Evolutionary conservation across 2,329 filamentous ascomycete species (phyloP).

Genomic region (Phoma sp.): DNA sequence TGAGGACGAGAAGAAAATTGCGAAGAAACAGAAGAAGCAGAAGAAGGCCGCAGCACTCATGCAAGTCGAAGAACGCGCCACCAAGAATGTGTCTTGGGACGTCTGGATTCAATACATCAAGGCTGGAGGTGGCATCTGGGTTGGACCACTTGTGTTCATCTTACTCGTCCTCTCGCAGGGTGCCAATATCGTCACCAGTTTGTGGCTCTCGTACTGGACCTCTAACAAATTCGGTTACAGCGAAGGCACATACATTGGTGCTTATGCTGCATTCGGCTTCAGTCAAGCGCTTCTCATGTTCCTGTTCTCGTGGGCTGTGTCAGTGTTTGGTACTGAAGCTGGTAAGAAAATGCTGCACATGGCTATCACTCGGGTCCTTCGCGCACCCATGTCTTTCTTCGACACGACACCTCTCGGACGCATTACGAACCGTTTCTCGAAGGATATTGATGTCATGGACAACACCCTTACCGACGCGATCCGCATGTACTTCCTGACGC

Average conservation of each 20-base stretch:
- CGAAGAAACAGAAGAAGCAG: constrained; percentile 57
- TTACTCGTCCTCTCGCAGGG: constrained; percentile 78
- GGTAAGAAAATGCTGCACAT: constrained; percentile 82
- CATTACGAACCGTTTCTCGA: constrained; percentile 95
- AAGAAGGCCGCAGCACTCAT: constrained; percentile 68
- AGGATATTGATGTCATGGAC: constrained; percentile 97
- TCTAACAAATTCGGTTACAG: constrained; percentile 75
- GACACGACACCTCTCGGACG: constrained; percentile 94
- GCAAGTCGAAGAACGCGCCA: constrained; percentile 76
- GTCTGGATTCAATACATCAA: constrained; percentile 81
- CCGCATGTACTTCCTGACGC: constrained; percentile 88
- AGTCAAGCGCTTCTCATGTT: constrained; percentile 64
- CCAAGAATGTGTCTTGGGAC: constrained; percentile 78
- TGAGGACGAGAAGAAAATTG: constrained; percentile 65
- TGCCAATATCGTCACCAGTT: constrained; percentile 83
- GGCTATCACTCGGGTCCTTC: constrained; percentile 77
- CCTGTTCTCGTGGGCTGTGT: constrained; percentile 77
- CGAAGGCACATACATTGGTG: constrained; percentile 75
- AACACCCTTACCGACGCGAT: constrained; percentile 88
- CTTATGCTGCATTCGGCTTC: constrained; percentile 21
- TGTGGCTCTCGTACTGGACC: constrained; percentile 97
- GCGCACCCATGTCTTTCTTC: constrained; percentile 86
- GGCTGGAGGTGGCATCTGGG: constrained; percentile 75
- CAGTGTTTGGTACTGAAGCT: constrained; percentile 79
- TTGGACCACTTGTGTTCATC: constrained; percentile 69